Conservation (phyloP, 345 rosid species). For the Euphorbia peplus region DNA sequence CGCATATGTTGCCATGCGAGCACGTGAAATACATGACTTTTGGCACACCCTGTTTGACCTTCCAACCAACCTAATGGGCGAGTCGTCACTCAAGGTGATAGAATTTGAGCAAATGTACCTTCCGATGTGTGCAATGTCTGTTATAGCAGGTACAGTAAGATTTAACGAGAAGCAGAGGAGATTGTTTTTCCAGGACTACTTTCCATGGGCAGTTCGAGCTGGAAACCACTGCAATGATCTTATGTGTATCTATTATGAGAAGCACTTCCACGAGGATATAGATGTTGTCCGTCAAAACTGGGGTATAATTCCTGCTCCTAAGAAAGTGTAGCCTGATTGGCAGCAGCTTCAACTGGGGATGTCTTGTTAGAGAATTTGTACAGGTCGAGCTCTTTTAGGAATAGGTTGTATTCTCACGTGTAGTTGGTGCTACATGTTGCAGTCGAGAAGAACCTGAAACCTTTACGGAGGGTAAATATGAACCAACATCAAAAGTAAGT, state of each 20-base stretch:
- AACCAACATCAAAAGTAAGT: no score
- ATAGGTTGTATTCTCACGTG: not conserved
- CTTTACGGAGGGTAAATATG: not conserved
- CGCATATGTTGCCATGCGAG: constrained; percentile 63
- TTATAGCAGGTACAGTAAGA: constrained; percentile 58
- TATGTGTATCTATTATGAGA: constrained; percentile 62
- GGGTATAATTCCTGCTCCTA: constrained; percentile 61
- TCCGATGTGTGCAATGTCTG: constrained; percentile 69
- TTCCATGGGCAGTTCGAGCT: constrained; percentile 69
- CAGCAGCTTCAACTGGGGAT: not conserved
- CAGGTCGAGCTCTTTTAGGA: not conserved
- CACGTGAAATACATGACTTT: constrained; percentile 78
- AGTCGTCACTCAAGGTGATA: constrained; percentile 69
- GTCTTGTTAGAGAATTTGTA: not conserved
- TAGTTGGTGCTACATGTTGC: not conserved
- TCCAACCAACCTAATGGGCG: constrained; percentile 67
- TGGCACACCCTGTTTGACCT: constrained; percentile 77
- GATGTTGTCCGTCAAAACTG: constrained; percentile 57
- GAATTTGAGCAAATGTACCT: constrained; percentile 77
- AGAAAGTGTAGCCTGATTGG: constrained; percentile 8
- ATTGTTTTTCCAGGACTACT: constrained; percentile 55
- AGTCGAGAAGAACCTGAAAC: not conserved
- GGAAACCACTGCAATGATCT: constrained; percentile 58
- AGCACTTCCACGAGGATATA: constrained; percentile 67
- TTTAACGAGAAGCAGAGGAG: constrained; percentile 61